Conservation (phyloP, 2,329 filamentous ascomycete species). For the Fragosphaeria purpurea region DNA sequence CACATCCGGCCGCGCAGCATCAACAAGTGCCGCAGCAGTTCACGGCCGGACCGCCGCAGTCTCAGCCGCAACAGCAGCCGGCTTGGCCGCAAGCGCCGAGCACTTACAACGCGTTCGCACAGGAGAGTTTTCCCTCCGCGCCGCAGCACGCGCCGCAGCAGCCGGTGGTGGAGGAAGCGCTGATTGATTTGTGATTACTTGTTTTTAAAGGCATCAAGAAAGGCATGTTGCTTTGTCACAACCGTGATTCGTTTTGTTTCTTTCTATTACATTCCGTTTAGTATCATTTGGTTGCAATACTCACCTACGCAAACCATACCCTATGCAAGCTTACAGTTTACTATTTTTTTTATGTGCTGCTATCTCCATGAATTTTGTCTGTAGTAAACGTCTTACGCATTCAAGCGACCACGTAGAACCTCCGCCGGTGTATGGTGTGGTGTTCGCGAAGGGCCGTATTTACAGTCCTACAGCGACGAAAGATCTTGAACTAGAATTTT, state of each 20-base stretch:
- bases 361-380: too few species aligned
- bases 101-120: constrained; percentile 40
- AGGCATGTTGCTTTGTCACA: not conserved
- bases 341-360: too few species aligned
- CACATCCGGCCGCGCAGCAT: constrained; percentile 31
- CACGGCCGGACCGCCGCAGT: constrained; percentile 24
- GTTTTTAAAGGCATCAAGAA: too few species aligned
- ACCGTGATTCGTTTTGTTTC: not conserved
- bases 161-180: constrained; percentile 59
- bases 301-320: too few species aligned
- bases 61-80: constrained; percentile 25
- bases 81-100: constrained; percentile 23
- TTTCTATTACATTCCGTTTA: not conserved
- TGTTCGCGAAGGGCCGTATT: too few species aligned
- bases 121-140: constrained; percentile 55
- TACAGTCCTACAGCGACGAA: too few species aligned
- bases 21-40: constrained; percentile 25
- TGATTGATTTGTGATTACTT: constrained; percentile 55
- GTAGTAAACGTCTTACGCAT: too few species aligned
- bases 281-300: too few species aligned
- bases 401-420: too few species aligned
- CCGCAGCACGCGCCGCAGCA: constrained; percentile 52
- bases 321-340: too few species aligned
- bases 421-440: too few species aligned
- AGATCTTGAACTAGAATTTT: too few species aligned